phyloP scores from a whole-genome alignment of 345 rosid species.

The Euphorbia tirucalli region DNA sequence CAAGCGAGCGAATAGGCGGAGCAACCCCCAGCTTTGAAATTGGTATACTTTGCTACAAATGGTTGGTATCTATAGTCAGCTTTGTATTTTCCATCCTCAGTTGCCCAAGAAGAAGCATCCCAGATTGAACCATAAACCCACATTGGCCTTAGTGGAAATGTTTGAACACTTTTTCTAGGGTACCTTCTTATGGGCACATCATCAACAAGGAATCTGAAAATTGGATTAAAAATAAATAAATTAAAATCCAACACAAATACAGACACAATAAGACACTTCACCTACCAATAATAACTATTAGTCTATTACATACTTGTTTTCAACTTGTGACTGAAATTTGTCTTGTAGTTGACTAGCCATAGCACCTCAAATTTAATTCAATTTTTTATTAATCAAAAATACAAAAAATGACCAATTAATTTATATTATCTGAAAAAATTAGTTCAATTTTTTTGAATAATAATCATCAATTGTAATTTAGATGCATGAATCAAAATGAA shows the following conservation, averaged over 20 bases:
- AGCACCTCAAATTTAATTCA: background rate
- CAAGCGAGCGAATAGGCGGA: constrained; percentile 54
- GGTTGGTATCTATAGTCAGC: constrained; percentile 89
- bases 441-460: background rate
- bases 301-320: background rate
- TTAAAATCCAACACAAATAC: background rate
- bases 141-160: constrained; percentile 93
- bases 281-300: constrained; percentile 4
- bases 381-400: no score
- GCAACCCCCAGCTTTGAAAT: constrained; percentile 79
- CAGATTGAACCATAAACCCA: constrained; percentile 96
- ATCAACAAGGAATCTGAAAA: constrained; percentile 81
- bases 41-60: constrained; percentile 65
- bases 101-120: constrained; percentile 99
- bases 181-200: constrained; percentile 95
- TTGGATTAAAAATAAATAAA: background rate
- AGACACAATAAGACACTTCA: background rate
- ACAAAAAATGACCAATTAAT: background rate
- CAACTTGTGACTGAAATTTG: background rate
- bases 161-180: constrained; percentile 61
- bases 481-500: background rate
- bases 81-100: constrained; percentile 93
- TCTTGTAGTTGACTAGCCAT: background rate
- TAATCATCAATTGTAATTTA: background rate
- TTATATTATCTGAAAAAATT: no score